These are phyloP conservation scores for Starmerella stigmatis DNA, from an alignment of 805 yeast species.

Conservation along the genomic window DNA sequence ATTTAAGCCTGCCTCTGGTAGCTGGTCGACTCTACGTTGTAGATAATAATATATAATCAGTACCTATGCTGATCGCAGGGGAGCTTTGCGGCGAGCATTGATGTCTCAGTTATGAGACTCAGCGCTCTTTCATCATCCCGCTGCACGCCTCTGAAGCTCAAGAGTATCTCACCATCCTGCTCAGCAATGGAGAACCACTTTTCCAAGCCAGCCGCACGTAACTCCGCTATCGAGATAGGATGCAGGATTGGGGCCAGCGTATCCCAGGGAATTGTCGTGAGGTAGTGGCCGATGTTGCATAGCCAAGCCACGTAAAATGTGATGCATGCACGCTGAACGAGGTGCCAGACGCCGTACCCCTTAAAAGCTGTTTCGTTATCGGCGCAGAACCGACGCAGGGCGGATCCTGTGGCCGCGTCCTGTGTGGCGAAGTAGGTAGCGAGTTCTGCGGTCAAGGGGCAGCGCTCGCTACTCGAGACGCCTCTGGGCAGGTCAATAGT, in stretches of 20 bases:
- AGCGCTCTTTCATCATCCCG: too few relatives aligned
- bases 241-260: background rate
- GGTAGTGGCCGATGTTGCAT: background rate
- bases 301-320: background rate
- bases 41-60: too few relatives aligned
- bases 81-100: too few relatives aligned
- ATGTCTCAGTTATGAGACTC: too few relatives aligned
- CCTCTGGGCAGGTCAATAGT: slow-evolving; percentile 1
- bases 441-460: slow-evolving; percentile 3
- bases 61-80: too few relatives aligned
- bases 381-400: background rate
- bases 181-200: background rate
- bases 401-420: background rate
- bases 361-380: background rate
- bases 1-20: too few relatives aligned
- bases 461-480: background rate
- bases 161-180: too few relatives aligned
- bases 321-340: background rate
- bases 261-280: slow-evolving; percentile 1
- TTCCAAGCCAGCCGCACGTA: background rate
- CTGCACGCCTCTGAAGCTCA: too few relatives aligned
- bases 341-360: background rate
- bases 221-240: background rate
- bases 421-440: background rate
- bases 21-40: too few relatives aligned